These are phyloP conservation scores for Epichloe sp. DNA, from an alignment of 2,329 filamentous ascomycete genomes.

Conservation along the genomic window DNA sequence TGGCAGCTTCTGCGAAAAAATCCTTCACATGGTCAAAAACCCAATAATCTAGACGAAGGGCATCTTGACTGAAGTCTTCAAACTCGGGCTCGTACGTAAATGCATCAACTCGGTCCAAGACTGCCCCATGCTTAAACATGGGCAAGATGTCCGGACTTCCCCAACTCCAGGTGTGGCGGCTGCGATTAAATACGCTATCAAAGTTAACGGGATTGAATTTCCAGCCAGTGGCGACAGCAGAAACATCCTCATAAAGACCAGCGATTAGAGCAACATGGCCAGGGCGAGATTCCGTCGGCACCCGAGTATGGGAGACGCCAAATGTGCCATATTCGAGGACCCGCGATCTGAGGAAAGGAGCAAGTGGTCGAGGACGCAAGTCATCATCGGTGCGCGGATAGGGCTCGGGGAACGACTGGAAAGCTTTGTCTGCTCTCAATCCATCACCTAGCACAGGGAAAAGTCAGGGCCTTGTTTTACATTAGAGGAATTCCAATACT, in stretches of 20 bases:
- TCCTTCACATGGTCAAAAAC: slow-evolving; percentile 90
- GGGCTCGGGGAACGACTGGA: slow-evolving; percentile 84
- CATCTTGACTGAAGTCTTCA: slow-evolving; percentile 82
- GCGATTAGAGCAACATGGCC: slow-evolving; percentile 96
- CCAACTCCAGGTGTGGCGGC: slow-evolving; percentile 97
- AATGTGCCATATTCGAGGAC: slow-evolving; percentile 87
- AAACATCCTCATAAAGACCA: slow-evolving; percentile 94
- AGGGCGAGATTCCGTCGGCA: slow-evolving; percentile 90
- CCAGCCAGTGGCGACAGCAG: slow-evolving; percentile 93
- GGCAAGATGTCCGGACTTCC: slow-evolving; percentile 93
- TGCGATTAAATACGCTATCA: slow-evolving; percentile 96
- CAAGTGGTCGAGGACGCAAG: slow-evolving; percentile 63
- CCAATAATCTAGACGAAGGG: slow-evolving; percentile 75
- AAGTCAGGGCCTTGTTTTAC: neutral
- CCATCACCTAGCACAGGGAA: slow-evolving; percentile 53
- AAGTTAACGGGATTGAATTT: slow-evolving; percentile 98
- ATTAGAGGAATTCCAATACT: slow-evolving; percentile 34
- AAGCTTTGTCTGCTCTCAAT: slow-evolving; percentile 92
- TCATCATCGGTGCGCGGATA: slow-evolving; percentile 54
- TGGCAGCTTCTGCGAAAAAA: slow-evolving; percentile 68
- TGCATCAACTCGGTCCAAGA: slow-evolving; percentile 76
- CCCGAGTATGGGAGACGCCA: slow-evolving; percentile 90
- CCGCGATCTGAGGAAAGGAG: slow-evolving; percentile 81
- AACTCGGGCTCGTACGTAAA: slow-evolving; percentile 70
- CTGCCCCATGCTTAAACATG: slow-evolving; percentile 93